phyloP scores from a whole-genome alignment of 805 yeast species.

The Saccharomyces mikatae region DNA sequence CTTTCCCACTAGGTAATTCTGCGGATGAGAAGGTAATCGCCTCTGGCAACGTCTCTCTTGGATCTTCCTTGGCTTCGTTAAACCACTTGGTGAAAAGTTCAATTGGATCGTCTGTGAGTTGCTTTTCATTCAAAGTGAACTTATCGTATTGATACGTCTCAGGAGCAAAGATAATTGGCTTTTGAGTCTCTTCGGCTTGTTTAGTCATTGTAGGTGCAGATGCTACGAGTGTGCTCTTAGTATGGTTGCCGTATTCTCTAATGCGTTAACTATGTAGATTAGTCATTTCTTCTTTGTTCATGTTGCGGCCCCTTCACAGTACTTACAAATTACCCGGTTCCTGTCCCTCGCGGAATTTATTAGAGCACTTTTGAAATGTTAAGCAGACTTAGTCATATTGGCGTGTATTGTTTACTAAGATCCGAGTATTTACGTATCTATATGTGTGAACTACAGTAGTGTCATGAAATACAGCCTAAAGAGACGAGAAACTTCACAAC shows the following conservation, averaged over 20 bases:
- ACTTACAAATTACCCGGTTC: background rate
- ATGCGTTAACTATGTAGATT: background rate
- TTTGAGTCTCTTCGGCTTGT: slow-evolving; percentile 20
- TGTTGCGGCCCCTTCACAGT: background rate
- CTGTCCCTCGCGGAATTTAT: background rate
- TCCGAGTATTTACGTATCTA: background rate
- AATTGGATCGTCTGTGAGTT: slow-evolving; percentile 55
- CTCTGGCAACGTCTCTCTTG: slow-evolving; percentile 64
- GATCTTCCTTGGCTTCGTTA: slow-evolving; percentile 52
- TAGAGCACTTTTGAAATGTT: background rate
- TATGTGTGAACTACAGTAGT: background rate
- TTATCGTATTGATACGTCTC: slow-evolving; percentile 81
- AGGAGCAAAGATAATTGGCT: slow-evolving; percentile 57
- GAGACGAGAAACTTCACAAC: background rate
- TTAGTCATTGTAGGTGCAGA: slow-evolving; percentile 11
- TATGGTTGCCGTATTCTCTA: background rate
- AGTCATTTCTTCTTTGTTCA: background rate
- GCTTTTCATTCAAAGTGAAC: slow-evolving; percentile 45
- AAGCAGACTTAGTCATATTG: background rate
- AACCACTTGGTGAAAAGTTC: slow-evolving; percentile 82
- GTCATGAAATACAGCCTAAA: background rate
- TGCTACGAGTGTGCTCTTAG: background rate
- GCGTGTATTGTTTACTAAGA: background rate
- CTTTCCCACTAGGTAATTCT: slow-evolving; percentile 79
- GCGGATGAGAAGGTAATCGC: slow-evolving; percentile 85